These are phyloP conservation scores for Backusella liffmaniae DNA, from an alignment of 192 early-diverging fungal genomes.

Conservation along the genomic window DNA sequence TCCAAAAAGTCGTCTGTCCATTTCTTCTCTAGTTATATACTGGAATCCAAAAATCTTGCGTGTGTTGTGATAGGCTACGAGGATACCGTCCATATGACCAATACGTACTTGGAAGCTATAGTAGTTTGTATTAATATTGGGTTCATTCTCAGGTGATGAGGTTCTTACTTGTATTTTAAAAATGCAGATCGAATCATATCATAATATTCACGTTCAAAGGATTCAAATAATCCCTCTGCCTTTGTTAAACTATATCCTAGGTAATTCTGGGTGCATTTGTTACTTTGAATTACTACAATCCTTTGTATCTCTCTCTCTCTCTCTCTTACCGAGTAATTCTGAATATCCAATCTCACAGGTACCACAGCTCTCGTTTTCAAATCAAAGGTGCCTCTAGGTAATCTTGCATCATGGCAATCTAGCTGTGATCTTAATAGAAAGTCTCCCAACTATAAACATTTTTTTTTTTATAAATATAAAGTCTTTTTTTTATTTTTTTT, in stretches of 20 bases:
- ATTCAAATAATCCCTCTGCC: conserved; percentile 66
- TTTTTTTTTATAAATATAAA: neutral
- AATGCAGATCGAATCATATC: conserved; percentile 93
- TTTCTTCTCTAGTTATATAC: conserved; percentile 80
- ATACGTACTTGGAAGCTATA: conserved; percentile 86
- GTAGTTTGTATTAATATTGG: neutral
- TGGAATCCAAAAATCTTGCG: conserved; percentile 91
- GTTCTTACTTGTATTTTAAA: conserved; percentile 70
- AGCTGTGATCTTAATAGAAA: conserved; percentile 88
- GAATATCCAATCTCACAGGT: conserved; percentile 77
- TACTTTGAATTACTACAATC: neutral
- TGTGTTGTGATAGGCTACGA: conserved; percentile 93
- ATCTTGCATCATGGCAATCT: conserved; percentile 75
- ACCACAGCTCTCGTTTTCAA: conserved; percentile 87
- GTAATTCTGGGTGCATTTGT: conserved; percentile 33
- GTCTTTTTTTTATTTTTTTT: too few species aligned
- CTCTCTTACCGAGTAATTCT: conserved; percentile 63
- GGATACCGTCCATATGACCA: conserved; percentile 94
- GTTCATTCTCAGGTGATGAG: too few species aligned
- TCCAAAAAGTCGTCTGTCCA: conserved; percentile 81
- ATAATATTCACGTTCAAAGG: conserved; percentile 91
- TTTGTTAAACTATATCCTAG: conserved; percentile 69
- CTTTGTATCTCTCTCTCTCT: neutral
- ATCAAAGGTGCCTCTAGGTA: conserved; percentile 86
- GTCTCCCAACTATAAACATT: conserved; percentile 43